A percentile compares a stretch with the other conserved stretches of the same genome.
phyloP scores from a whole-genome alignment of 257 asterid genomes.

The Fraxinus americana region DNA sequence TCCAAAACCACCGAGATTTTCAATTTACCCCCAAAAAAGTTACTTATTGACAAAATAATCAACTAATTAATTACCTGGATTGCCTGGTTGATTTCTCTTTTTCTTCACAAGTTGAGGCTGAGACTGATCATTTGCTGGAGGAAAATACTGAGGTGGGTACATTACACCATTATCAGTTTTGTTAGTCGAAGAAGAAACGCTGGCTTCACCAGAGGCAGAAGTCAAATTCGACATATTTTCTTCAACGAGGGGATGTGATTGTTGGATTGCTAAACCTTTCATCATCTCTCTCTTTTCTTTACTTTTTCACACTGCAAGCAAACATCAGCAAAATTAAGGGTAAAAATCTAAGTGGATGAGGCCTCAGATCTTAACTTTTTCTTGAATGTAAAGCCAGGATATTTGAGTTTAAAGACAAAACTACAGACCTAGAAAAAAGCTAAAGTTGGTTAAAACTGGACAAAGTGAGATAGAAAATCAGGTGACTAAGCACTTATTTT shows the following conservation, averaged over 20 bases:
- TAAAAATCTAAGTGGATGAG: constrained; percentile 19
- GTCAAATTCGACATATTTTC: constrained; percentile 94
- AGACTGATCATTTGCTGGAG: constrained; percentile 33
- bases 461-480: constrained; percentile 28
- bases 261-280: constrained; percentile 41
- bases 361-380: constrained; percentile 45
- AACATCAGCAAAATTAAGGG: constrained; percentile 26
- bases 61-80: constrained; percentile 62
- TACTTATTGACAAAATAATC: background rate
- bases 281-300: constrained; percentile 28
- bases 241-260: constrained; percentile 36
- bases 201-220: constrained; percentile 78
- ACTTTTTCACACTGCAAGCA: background rate
- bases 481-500: constrained; percentile 45
- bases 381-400: constrained; percentile 35
- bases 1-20: background rate
- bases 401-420: constrained; percentile 64
- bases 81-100: constrained; percentile 89
- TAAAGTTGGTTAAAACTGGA: constrained; percentile 63
- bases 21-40: constrained; percentile 7
- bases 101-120: constrained; percentile 56
- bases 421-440: constrained; percentile 45
- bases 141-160: constrained; percentile 37
- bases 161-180: constrained; percentile 43
- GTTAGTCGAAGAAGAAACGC: constrained; percentile 62